phyloP scores from a whole-genome alignment of 768 basidiomycete genomes.

The Tremella fuciformis region DNA sequence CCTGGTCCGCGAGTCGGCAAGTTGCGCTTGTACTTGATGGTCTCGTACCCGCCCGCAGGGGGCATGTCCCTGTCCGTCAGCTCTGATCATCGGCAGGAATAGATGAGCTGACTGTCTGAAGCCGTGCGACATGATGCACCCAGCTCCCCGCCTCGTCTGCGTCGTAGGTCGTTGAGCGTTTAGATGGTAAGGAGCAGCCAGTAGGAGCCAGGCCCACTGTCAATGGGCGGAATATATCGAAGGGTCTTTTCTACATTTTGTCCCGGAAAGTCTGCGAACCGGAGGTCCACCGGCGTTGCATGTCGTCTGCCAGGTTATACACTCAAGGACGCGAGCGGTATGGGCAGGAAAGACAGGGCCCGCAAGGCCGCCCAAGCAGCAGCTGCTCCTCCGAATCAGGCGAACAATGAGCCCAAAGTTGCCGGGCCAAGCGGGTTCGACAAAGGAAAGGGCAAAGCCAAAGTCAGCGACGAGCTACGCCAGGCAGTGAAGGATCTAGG shows the following conservation, averaged over 20 bases:
- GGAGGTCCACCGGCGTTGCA: neutral
- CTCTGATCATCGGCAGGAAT: neutral
- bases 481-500: constrained; percentile 49
- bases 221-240: constrained; percentile 5
- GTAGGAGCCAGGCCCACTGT: no score
- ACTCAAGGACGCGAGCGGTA: constrained; percentile 4
- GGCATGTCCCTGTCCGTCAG: constrained; percentile 78
- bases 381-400: neutral
- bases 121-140: constrained; percentile 2
- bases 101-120: constrained; percentile 1
- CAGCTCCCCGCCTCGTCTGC: neutral
- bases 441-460: constrained; percentile 14
- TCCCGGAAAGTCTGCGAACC: constrained; percentile 21
- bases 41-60: constrained; percentile 85
- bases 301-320: neutral
- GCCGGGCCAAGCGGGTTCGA: neutral
- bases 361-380: neutral
- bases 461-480: constrained; percentile 31
- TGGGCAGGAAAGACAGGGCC: neutral
- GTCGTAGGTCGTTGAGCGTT: neutral
- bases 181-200: no score
- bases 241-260: constrained; percentile 2
- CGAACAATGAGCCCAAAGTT: neutral
- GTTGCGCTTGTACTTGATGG: constrained; percentile 92
- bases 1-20: constrained; percentile 70